phyloP scores from a whole-genome alignment of 805 yeast species.

The Candida nanaspora region DNA sequence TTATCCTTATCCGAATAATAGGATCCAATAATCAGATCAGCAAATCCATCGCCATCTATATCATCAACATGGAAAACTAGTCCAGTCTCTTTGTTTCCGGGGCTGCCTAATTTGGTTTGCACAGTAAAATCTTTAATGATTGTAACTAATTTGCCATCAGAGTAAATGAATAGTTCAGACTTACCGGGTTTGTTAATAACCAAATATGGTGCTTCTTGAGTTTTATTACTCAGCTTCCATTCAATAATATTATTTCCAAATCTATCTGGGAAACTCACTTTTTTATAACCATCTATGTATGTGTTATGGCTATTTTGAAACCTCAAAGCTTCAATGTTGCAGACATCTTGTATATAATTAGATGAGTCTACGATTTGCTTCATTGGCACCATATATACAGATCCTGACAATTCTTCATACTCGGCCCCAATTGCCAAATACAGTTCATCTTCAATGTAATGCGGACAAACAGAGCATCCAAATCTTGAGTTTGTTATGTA shows the following conservation, averaged over 20 bases:
- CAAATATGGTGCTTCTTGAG: constrained; percentile 27
- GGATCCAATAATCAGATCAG: constrained; percentile 39
- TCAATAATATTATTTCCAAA: constrained; percentile 36
- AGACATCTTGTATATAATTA: too few species aligned
- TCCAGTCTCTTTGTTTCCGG: constrained; percentile 40
- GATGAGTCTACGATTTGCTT: constrained; percentile 16
- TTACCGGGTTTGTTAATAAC: constrained; percentile 47
- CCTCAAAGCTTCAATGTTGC: too few species aligned
- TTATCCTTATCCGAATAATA: constrained; percentile 28
- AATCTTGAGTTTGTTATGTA: constrained; percentile 30
- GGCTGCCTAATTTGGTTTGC: constrained; percentile 25
- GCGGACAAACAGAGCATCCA: constrained; percentile 33
- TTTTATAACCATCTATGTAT: too few species aligned
- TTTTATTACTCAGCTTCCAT: constrained; percentile 21
- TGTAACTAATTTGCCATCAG: constrained; percentile 8
- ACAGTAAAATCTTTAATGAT: constrained; percentile 16
- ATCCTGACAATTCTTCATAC: constrained; percentile 34
- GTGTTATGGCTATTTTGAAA: too few species aligned
- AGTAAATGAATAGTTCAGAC: constrained; percentile 34
- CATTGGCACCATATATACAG: constrained; percentile 38
- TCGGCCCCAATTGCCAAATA: constrained; percentile 48
- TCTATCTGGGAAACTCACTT: constrained; percentile 21
- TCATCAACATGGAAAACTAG: constrained; percentile 24
- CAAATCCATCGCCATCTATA: constrained; percentile 29
- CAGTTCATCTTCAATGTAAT: neutral